Base-by-base conservation (phyloP, 306 rosid species). In the Vigna angularis region DNA sequence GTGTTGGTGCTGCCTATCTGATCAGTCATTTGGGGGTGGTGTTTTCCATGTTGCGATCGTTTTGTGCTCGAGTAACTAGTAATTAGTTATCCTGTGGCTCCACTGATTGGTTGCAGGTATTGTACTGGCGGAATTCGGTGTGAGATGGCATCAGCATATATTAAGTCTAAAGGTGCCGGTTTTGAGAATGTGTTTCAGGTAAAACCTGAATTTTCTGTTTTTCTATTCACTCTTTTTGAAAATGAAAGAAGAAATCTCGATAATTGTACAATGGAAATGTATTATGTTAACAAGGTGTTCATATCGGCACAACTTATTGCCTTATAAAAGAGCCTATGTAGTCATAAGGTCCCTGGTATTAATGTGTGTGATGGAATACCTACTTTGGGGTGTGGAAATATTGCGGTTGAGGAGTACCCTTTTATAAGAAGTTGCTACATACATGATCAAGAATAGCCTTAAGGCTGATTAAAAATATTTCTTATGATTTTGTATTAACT, bases 51-150 rank as follows among this genome's bases (percentile, higher is more conserved):
- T 26, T 12, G 0, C 24, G 20, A 7, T 49, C 10, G 14, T 74
- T 63, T 80, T 57, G 32, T 22, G 7, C 40, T 63, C 55, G 26
- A 74, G 36, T 24, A 6, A 18, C 44, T 6, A 40, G 42, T 72
- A 15, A 20, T 50, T 72, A 28, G 14, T 73, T 53, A 44, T 68
- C 26, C 48, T 17, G 42, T 42, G 73, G 24, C 83, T 59, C 59
- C 50, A 66, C 47, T 81, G 34, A 69, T 69, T 82, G 82, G 81
- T 81, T 83, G 9, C 77, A 95, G 98, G 98, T 92, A 95, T 68
- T 95, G 98, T 89, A 95, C 98, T 16, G 98, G 98, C 38, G 98
- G 98, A 83, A 92, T 93, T 76, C 85, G 98, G 81, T 89, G 96
- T 66, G 98, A 95, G 85, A 95, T 95, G 98, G 98, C 98, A 74